A percentile compares a stretch with the other conserved stretches of the same genome.
Evolutionary conservation across 2,329 filamentous ascomycete genomes (phyloP).

Genomic region (Diaporthe helianthi): DNA sequence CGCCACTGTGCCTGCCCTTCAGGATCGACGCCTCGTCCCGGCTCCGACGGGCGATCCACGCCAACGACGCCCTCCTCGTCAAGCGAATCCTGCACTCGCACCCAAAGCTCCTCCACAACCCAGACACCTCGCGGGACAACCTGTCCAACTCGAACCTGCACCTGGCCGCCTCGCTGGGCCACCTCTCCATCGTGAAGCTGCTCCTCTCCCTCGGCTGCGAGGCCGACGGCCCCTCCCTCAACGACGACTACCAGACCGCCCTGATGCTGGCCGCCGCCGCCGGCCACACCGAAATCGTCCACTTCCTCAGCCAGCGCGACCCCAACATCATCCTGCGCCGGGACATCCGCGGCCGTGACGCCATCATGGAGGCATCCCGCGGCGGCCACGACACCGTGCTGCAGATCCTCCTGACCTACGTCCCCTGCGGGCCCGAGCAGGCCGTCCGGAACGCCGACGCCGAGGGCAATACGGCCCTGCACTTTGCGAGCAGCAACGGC

Average conservation of each 20-base stretch:
- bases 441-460: slow-evolving; percentile 67
- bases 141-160: slow-evolving; percentile 87
- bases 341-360: slow-evolving; percentile 74
- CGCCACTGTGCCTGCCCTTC: not conserved
- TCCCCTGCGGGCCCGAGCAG: slow-evolving; percentile 58
- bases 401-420: slow-evolving; percentile 70
- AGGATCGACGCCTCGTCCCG: slow-evolving; percentile 82
- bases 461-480: slow-evolving; percentile 84
- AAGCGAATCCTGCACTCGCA: slow-evolving; percentile 78
- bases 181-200: slow-evolving; percentile 70
- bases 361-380: slow-evolving; percentile 70
- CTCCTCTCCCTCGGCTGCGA: slow-evolving; percentile 81
- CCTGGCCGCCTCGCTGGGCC: slow-evolving; percentile 77
- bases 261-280: slow-evolving; percentile 77
- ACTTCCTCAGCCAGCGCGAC: slow-evolving; percentile 71
- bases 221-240: slow-evolving; percentile 69
- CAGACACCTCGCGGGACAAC: slow-evolving; percentile 70
- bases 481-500: slow-evolving; percentile 84
- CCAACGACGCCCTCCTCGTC: slow-evolving; percentile 75
- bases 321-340: slow-evolving; percentile 68
- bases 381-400: slow-evolving; percentile 69
- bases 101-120: slow-evolving; percentile 76
- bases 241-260: slow-evolving; percentile 80
- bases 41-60: slow-evolving; percentile 81
- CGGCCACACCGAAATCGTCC: slow-evolving; percentile 77